Evolutionary conservation across 148 eudicot species (phyloP), one percentile per base, ranked within the genome.

Genomic region (Camellia lanceoleosa): DNA sequence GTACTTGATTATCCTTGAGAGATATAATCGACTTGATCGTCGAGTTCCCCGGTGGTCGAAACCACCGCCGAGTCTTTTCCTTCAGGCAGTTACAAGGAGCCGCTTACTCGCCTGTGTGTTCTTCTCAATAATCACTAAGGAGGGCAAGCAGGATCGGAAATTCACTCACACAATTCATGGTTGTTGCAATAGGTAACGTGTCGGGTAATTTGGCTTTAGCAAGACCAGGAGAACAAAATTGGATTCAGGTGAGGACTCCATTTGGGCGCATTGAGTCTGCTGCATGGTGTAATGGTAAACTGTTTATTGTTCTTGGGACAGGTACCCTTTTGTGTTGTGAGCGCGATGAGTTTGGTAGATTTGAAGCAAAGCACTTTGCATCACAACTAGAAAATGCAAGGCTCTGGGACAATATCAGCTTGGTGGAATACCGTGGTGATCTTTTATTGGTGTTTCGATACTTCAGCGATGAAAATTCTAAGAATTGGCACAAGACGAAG

Each of bases 211-310:
- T 79, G 41, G 76, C 82, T 61, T 72, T 79, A 23, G 58, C 76
- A 71, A 72, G 75, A 49, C 82, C 82, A 43, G 76, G 82, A 79
- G 76, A 23, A 14, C 51, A 18, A 12, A 13, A 62, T 71, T 79
- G 82, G 82, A 47, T 79, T 49, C 82, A 79, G 41, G 59, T 79
- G 23, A 71, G 64, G 82, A 49, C 77, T 20, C 82, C 82, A 3
- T 60, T 79, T 69, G 77, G 82, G 43, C 76, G 82, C 60, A 38
- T 79, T 61, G 51, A 14, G 46, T 79, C 82, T 1, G 82, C 82
- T 4, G 82, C 74, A 7, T 79, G 82, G 82, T 79, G 59, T 72
- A 72, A 72, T 3, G 51, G 54, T 5, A 69, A 30, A 38, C 3
- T 79, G 61, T 71, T 71, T 11, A 43, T 38, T 42, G 42, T 79